These are phyloP conservation scores for Tulasnella sp. DNA, from an alignment of 768 basidiomycete genomes.

Conservation along the genomic window DNA sequence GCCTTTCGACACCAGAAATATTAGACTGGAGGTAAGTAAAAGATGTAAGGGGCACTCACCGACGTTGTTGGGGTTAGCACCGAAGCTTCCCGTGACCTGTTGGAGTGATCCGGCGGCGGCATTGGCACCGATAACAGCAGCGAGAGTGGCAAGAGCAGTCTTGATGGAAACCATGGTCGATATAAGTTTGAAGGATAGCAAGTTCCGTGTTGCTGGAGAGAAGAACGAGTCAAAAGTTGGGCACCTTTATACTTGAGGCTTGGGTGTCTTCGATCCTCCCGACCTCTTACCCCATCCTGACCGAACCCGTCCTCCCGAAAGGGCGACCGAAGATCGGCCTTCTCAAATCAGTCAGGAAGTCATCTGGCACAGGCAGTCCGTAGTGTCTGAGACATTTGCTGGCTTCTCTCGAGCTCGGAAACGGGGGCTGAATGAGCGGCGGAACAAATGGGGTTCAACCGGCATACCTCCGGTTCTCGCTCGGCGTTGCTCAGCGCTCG, in stretches of 20 bases:
- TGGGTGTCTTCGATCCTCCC: neutral
- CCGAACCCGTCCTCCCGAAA: neutral
- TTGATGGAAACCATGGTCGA: neutral
- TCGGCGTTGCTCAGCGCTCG: neutral
- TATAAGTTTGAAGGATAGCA: too few relatives aligned
- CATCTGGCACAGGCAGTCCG: neutral
- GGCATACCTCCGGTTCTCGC: neutral
- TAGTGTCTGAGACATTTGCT: neutral
- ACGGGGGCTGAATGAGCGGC: neutral
- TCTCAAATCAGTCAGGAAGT: neutral
- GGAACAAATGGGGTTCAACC: neutral
- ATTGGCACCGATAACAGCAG: neutral
- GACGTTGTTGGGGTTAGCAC: slow-evolving; percentile 43
- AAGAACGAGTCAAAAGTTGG: neutral
- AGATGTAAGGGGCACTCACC: slow-evolving; percentile 29
- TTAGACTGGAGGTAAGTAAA: neutral
- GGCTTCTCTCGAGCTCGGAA: neutral
- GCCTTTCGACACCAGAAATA: slow-evolving; percentile 20
- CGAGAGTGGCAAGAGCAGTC: neutral
- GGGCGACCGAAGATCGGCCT: neutral
- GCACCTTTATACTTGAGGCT: neutral
- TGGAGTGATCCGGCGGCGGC: neutral
- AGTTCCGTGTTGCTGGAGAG: neutral
- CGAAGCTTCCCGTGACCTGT: slow-evolving; percentile 28
- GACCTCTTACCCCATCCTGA: neutral